Base-by-base conservation (phyloP, 2,329 filamentous ascomycete species). In the Botrytis elliptica region DNA sequence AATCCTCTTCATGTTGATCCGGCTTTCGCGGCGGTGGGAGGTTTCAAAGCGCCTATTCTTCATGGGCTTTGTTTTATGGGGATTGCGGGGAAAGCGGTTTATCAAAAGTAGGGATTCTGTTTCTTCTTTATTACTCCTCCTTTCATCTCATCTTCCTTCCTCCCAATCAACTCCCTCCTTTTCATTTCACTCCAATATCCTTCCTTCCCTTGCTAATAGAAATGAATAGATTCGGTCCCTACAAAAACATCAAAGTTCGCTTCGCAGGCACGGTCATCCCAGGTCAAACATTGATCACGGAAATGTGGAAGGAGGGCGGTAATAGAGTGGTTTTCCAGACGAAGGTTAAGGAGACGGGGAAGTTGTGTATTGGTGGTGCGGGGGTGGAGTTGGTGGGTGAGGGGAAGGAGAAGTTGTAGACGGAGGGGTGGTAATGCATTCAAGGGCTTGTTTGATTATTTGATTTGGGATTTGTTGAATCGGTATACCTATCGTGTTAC, bases 31-130 rank as follows among this genome's bases (percentile, higher is more conserved):
- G 96, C 96, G 86, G 91, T 97, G 79, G 96, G 95, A 74, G 96
- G 96, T 74, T 99, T 99, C 90, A 92, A 96, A 85, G 89, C 86
- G 42, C 96, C 96, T 20, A 99, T 99, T 82, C 87, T 99, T 71
- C 96, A 99, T 85, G 96, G 96, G n/a, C 89, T 99, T 55, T 97
- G 94, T 88, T 96, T 91, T 82, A 95, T 99, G 80, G 96, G 96
- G 78, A 90, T 98, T 77, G 91, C 93, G 25, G 93, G 92, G 77
- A 98, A 97, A 88, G 94, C 95, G 75, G 90, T 99, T 57, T 92
- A 95, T 82, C 89, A 94, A 84, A 91, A 87, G 76, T 98, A 33
- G 12, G 72, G 25, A 14, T 25, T 55, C n/a, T 55, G 6, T 29
- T 3, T 10, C 36, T 12, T 52, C 0, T 59, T 36, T 16, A 14